phyloP scores from a whole-genome alignment of 768 basidiomycete species.

The Melanogaster broomeanus region DNA sequence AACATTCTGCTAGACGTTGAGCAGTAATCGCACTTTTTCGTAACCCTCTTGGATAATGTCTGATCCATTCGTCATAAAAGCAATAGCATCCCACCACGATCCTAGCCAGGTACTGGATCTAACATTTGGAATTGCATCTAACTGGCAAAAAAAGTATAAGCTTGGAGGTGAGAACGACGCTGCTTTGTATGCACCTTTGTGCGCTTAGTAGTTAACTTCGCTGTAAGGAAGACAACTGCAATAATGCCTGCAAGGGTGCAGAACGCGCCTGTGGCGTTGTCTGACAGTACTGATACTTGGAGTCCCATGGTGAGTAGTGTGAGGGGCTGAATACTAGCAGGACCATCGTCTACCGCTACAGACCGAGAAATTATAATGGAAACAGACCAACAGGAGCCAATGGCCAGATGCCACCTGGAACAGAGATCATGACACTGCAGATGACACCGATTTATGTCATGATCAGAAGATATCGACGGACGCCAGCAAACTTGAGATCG shows the following conservation, averaged over 20 bases:
- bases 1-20: background rate
- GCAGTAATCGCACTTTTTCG: conserved; percentile 20
- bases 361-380: too few species aligned
- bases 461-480: too few species aligned
- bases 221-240: background rate
- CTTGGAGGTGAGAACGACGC: background rate
- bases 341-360: too few species aligned
- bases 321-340: too few species aligned
- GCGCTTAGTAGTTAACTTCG: background rate
- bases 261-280: background rate
- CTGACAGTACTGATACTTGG: background rate
- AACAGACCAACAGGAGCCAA: too few species aligned
- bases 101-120: conserved; percentile 26
- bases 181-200: background rate
- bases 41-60: conserved; percentile 33
- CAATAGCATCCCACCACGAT: conserved; percentile 27
- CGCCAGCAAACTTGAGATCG: too few species aligned
- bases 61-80: conserved; percentile 14
- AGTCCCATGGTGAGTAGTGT: too few species aligned
- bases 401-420: too few species aligned
- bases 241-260: background rate
- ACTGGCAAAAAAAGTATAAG: background rate
- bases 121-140: conserved; percentile 31
- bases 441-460: too few species aligned
- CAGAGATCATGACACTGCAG: too few species aligned